phyloP scores from a whole-genome alignment of 1,139 yeast genomes.

The Trichomonascaceae sp. region DNA sequence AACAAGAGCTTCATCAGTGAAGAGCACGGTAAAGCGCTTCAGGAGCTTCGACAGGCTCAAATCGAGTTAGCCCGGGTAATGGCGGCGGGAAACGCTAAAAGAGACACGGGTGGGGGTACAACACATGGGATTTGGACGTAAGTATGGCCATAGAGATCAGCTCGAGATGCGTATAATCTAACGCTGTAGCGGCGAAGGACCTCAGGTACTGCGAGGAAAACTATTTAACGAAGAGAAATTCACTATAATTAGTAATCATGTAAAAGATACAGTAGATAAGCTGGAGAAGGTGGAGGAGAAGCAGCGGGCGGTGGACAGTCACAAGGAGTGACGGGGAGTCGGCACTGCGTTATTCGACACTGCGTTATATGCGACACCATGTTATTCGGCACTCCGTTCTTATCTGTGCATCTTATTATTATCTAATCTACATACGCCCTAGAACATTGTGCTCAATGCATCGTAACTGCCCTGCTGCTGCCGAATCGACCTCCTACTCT shows the following conservation, averaged over 20 bases:
- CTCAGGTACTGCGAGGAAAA: constrained; percentile 31
- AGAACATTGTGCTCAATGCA: constrained; percentile 25
- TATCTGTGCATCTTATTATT: too few relatives aligned
- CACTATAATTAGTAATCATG: constrained; percentile 35
- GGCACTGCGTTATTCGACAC: too few relatives aligned
- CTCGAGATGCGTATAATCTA: neutral
- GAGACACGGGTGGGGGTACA: constrained; percentile 12
- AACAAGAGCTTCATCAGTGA: constrained; percentile 59
- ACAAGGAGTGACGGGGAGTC: constrained; percentile 3
- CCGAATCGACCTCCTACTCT: constrained; percentile 13
- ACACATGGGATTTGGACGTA: constrained; percentile 30
- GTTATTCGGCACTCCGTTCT: too few relatives aligned
- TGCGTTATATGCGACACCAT: too few relatives aligned
- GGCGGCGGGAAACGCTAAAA: constrained; percentile 32
- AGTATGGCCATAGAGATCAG: constrained; percentile 1
- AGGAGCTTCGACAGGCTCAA: constrained; percentile 54
- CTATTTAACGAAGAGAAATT: constrained; percentile 43
- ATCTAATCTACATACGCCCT: too few relatives aligned
- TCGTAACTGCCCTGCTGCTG: constrained; percentile 17
- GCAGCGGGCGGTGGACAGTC: constrained; percentile 35
- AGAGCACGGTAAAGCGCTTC: constrained; percentile 52
- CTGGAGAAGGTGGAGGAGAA: constrained; percentile 39
- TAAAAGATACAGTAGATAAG: constrained; percentile 37
- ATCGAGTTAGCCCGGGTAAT: constrained; percentile 53
- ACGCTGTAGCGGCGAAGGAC: constrained; percentile 20